Base-by-base conservation (phyloP, 2,329 filamentous ascomycete species). In the Basipetospora chlamydospora region DNA sequence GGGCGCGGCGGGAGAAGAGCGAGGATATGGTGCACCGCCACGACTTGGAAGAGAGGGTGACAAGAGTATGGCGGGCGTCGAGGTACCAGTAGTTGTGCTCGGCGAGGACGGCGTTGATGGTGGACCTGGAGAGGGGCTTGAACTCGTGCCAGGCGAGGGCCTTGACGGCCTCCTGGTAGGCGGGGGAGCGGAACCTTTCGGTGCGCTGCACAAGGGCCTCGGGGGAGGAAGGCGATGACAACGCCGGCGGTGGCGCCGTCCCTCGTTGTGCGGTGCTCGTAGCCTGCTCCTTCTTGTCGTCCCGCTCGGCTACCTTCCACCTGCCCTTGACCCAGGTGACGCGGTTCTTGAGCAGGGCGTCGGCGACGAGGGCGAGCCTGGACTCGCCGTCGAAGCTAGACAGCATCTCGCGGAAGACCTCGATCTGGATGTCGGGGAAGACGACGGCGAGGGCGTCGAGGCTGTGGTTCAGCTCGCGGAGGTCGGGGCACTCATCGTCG, bases 391-490 rank as follows among this genome's bases (percentile, higher is more conserved):
- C 78, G 50, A 87, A 80, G 48, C 66, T 80, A 26, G 67, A 59
- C 33, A 90, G 71, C 70, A 90, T 81, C 60, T 88, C 82, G 30
- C 82, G 73, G 50, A 90, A 84, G 13, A 87, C 82, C 46, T 87
- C 80, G 41, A 82, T 66, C 54, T 85, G 79, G n/a, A 87, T 65
- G 54, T 87, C 74, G 20, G 83, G 83, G 45, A 90, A 90, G 7
- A 87, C 67, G 33, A 73, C 73, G 16, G 75, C 72, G 29, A 90
- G 68, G 10, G 68, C 73, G 41, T 72, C 70, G 43, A 90, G 71
- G 46, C 74, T 69, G 35, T 64, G 63, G 58, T 88, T 88, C 33
- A 88, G 66, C 40, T 79, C 72, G 44, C 70, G 64, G 17, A 86
- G 64, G 47, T 84, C 70, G 26, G 71, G 68, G 25, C 68, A 60